A percentile compares a stretch with the other conserved stretches of the same genome.
phyloP scores from a whole-genome alignment of 352 stramenopile genomes.

The Elongisporangium undulatum region DNA sequence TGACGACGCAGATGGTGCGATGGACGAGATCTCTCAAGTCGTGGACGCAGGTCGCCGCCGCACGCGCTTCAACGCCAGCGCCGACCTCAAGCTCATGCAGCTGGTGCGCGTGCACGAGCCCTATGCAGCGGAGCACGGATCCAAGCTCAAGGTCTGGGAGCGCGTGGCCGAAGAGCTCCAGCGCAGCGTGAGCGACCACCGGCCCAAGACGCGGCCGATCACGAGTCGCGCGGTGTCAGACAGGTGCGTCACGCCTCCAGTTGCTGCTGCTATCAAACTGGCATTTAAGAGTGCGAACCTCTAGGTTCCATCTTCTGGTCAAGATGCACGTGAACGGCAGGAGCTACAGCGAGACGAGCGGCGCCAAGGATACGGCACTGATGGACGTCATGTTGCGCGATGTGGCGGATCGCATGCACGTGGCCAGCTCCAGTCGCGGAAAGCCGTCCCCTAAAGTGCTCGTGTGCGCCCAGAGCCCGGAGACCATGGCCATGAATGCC shows the following conservation, averaged over 20 bases:
- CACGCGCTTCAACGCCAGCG: conserved; percentile 32
- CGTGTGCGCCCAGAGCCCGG: neutral
- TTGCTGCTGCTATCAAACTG: conserved; percentile 2
- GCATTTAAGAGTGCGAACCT: neutral
- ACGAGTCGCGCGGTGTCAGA: conserved; percentile 34
- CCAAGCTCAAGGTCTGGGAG: conserved; percentile 48
- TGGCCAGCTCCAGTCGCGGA: conserved; percentile 1
- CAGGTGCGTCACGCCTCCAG: conserved; percentile 13
- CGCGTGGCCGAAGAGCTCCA: conserved; percentile 36
- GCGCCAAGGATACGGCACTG: conserved; percentile 15
- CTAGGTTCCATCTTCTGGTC: conserved; percentile 34
- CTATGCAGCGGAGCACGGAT: conserved; percentile 39
- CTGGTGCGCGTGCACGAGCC: conserved; percentile 35
- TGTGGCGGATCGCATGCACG: conserved; percentile 14
- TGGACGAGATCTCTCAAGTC: neutral
- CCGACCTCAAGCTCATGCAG: conserved; percentile 37
- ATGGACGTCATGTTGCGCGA: conserved; percentile 20
- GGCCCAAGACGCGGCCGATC: conserved; percentile 15
- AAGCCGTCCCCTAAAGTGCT: conserved; percentile 1
- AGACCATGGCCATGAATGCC: neutral
- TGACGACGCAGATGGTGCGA: neutral
- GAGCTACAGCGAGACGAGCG: conserved; percentile 13
- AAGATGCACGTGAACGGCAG: conserved; percentile 27
- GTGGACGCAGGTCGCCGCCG: conserved; percentile 4
- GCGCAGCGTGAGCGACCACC: conserved; percentile 9